These are phyloP conservation scores for Didymella arachidicola DNA, from an alignment of 2,329 filamentous ascomycete species.

Conservation along the genomic window DNA sequence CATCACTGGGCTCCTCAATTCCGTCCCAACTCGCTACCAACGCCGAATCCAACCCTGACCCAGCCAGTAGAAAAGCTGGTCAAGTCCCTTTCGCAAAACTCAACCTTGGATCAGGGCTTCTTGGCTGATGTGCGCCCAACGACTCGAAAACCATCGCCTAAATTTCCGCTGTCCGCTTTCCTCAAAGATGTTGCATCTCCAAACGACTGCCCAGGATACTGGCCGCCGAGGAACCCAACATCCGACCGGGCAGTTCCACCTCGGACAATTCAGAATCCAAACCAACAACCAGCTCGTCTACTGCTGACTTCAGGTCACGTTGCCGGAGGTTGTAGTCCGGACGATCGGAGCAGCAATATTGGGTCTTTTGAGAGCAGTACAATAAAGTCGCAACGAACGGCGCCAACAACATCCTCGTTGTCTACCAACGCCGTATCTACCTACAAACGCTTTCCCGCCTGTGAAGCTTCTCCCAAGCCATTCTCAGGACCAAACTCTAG, in stretches of 20 bases:
- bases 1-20: slow-evolving; percentile 39
- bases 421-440: slow-evolving; percentile 2
- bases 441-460: neutral
- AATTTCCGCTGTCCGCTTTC: slow-evolving; percentile 31
- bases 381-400: neutral
- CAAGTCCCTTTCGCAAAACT: slow-evolving; percentile 7
- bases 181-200: slow-evolving; percentile 18
- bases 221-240: neutral
- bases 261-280: neutral
- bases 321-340: slow-evolving; percentile 11
- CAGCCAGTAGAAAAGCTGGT: neutral
- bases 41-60: neutral
- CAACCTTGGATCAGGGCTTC: neutral
- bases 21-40: slow-evolving; percentile 23
- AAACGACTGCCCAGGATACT: slow-evolving; percentile 1
- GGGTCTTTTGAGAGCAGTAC: slow-evolving; percentile 1
- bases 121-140: neutral
- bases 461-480: neutral
- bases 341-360: neutral
- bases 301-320: neutral
- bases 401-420: slow-evolving; percentile 6
- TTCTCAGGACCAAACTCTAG: neutral
- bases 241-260: neutral
- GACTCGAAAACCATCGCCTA: neutral
- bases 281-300: neutral